These are phyloP conservation scores for Globisporangium radiosum DNA, from an alignment of 352 stramenopile genomes.

Conservation along the genomic window DNA sequence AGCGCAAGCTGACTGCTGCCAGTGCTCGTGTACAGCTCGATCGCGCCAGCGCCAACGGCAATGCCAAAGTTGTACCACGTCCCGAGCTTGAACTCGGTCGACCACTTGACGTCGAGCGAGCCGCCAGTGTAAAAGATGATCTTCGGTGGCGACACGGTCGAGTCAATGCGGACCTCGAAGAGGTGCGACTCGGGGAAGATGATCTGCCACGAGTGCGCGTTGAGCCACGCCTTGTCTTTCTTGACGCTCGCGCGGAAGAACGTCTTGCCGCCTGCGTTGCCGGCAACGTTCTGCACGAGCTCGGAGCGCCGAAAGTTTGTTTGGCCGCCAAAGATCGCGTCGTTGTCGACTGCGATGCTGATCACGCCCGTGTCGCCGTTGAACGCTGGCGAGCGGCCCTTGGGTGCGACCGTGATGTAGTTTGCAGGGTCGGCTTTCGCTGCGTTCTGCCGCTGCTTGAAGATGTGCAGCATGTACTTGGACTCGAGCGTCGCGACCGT, in stretches of 20 bases:
- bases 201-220: slow-evolving; percentile 49
- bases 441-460: slow-evolving; percentile 46
- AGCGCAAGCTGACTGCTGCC: slow-evolving; percentile 33
- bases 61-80: slow-evolving; percentile 76
- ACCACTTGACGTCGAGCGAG: slow-evolving; percentile 41
- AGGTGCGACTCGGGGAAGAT: slow-evolving; percentile 51
- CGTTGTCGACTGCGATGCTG: slow-evolving; percentile 39
- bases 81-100: slow-evolving; percentile 34
- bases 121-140: slow-evolving; percentile 49
- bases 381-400: slow-evolving; percentile 35
- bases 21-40: slow-evolving; percentile 49
- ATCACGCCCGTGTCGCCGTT: slow-evolving; percentile 61
- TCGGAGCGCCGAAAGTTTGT: slow-evolving; percentile 62
- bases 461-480: slow-evolving; percentile 64
- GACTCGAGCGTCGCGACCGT: slow-evolving; percentile 41
- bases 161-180: slow-evolving; percentile 52
- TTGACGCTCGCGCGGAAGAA: slow-evolving; percentile 61
- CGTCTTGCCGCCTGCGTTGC: slow-evolving; percentile 25
- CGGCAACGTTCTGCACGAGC: slow-evolving; percentile 41
- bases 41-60: slow-evolving; percentile 26
- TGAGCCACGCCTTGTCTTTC: slow-evolving; percentile 39
- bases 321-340: slow-evolving; percentile 44
- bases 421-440: slow-evolving; percentile 31
- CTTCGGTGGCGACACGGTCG: slow-evolving; percentile 36
- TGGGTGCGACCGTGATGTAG: slow-evolving; percentile 35